A percentile compares a stretch with the other conserved stretches of the same genome.
These are phyloP conservation scores for Paraphoma chrysanthemicola DNA, from an alignment of 2,329 filamentous ascomycete genomes.

Conservation along the genomic window DNA sequence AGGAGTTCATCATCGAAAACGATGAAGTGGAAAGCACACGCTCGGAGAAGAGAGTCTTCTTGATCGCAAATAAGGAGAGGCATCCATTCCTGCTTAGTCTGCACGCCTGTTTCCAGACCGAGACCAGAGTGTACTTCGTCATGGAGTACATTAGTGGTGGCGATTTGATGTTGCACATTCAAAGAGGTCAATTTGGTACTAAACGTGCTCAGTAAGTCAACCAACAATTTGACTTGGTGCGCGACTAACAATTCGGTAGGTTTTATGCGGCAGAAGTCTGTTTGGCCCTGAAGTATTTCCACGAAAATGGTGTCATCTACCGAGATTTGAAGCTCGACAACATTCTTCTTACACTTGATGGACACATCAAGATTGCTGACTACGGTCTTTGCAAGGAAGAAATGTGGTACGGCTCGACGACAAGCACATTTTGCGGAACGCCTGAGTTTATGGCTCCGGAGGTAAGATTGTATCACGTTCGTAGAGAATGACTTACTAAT, in stretches of 20 bases:
- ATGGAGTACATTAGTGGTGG: conserved; percentile 99
- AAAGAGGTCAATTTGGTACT: conserved; percentile 92
- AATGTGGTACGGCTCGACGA: conserved; percentile 98
- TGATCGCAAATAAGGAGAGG: conserved; percentile 95
- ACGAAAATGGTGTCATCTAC: conserved; percentile 99
- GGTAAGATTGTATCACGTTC: conserved; percentile 57
- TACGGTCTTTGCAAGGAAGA: conserved; percentile 99
- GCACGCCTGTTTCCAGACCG: conserved; percentile 98
- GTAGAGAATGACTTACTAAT: neutral
- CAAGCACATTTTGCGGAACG: conserved; percentile 98
- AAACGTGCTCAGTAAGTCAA: conserved; percentile 87
- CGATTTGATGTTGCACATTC: conserved; percentile 98
- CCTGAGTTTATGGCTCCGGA: conserved; percentile 99
- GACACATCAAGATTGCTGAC: conserved; percentile 98
- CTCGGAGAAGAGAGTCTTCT: conserved; percentile 95
- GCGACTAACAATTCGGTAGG: conserved; percentile 52
- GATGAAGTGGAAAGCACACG: conserved; percentile 98
- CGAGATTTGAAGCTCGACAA: conserved; percentile 82
- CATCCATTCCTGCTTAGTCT: conserved; percentile 95
- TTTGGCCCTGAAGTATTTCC: conserved; percentile 97
- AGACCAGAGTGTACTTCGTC: conserved; percentile 97
- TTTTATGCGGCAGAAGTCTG: conserved; percentile 99
- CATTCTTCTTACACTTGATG: conserved; percentile 91
- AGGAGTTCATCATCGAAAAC: conserved; percentile 99
- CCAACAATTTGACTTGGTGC: too few species aligned